A percentile compares a stretch with the other conserved stretches of the same genome.
Evolutionary conservation across 192 early-diverging fungal species (phyloP).

Genomic region (Podila verticillata): DNA sequence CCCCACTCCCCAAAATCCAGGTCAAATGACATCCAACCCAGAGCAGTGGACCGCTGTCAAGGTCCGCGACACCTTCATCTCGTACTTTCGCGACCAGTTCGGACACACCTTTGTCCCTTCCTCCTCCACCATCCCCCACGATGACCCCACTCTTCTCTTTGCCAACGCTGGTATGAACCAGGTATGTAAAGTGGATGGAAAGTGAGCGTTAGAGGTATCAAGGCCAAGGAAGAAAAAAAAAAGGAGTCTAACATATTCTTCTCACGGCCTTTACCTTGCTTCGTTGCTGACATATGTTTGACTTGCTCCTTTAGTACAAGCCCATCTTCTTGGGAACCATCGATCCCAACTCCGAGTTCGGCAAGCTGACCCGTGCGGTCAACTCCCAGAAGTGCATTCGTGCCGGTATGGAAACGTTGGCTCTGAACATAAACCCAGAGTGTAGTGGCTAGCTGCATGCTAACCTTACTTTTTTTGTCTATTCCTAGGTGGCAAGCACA

Average conservation of each 20-base stretch:
- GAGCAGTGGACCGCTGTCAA: conserved; percentile 78
- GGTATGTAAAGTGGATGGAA: conserved; percentile 52
- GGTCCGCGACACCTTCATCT: conserved; percentile 90
- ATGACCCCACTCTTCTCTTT: conserved; percentile 96
- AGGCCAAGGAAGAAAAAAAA: not conserved
- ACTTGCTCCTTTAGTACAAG: conserved; percentile 75
- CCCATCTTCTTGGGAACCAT: conserved; percentile 96
- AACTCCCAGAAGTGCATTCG: conserved; percentile 99
- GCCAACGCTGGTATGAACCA: conserved; percentile 98
- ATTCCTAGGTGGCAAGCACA: conserved; percentile 92
- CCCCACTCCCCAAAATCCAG: not conserved
- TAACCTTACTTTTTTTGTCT: conserved; percentile 6
- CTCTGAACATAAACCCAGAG: not conserved
- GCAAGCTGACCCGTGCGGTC: conserved; percentile 89
- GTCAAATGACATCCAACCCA: conserved; percentile 33
- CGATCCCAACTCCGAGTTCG: conserved; percentile 92
- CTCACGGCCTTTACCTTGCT: not conserved
- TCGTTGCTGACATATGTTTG: not conserved
- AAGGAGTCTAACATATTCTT: not conserved
- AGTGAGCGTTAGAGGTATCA: not conserved
- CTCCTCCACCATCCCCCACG: conserved; percentile 93
- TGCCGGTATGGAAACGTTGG: conserved; percentile 71
- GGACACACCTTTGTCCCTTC: conserved; percentile 83
- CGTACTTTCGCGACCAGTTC: conserved; percentile 80
- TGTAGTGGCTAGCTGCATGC: conserved; percentile 7